Base-by-base conservation (phyloP, 176 grass and related monocot genomes). In the Aegilops speltoides region DNA sequence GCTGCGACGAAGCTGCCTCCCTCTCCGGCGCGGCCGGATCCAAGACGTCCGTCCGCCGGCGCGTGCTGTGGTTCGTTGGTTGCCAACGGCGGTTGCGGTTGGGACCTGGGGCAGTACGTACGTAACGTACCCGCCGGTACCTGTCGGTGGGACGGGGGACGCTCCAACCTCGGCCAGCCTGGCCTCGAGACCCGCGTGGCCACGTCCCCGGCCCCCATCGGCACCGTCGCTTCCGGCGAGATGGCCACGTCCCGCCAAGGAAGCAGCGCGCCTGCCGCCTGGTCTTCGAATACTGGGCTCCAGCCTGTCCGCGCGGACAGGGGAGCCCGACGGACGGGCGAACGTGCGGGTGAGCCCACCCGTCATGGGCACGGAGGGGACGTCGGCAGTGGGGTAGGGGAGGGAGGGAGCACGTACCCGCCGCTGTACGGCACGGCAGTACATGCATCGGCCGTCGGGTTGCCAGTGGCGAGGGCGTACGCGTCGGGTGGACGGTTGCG, bases 91-190 rank as follows among this genome's bases (percentile, higher is more conserved):
- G 28, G 28, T 28, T 28, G 28, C 28, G 28, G 45, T 48, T 48
- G 45, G 45, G 45, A 15, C 1, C 45, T 48, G 45, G 45, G 43
- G 43, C 43, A 46, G 43, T 14, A 46, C 12, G 41, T 45, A 45
- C 11, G 41, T 45, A 45, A 3, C 41, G 41, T 46, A 46, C 43
- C 38, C 79, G 82, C 76, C 62, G 23, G 64, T 65, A 74, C 79
- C 80, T 67, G 89, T 90, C 75, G 85, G 89, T 80, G 74, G 43
- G 67, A 31, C 81, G 66, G 79, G 84, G 88, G 65, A 73, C 84
- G 73, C 78, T 69, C 52, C 37, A 83, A 29, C 36, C 17, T 8
- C 22, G 43, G 66, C 75, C 80, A 90, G 85, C 34, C 89, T 87
- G 89, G 10, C 11, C 43, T 45, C 10, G 41, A 43, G 41, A 43